These are phyloP conservation scores for Cyclotella atomus DNA, from an alignment of 108 stramenopile genomes.

Conservation along the genomic window DNA sequence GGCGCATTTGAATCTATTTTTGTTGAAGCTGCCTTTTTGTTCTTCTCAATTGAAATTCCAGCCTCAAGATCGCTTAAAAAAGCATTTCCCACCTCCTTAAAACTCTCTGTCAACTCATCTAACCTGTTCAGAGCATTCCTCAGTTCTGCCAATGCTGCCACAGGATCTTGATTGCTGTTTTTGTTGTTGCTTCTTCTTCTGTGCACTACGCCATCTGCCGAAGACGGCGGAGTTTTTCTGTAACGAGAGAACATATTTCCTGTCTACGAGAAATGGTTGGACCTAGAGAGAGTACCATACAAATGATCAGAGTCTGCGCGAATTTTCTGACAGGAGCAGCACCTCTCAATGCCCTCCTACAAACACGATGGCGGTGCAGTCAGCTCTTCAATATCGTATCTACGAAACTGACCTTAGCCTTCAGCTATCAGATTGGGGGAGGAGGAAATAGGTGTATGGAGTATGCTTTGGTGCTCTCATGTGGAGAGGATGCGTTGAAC, in stretches of 20 bases:
- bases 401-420: too few relatives aligned
- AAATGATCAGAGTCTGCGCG: too few relatives aligned
- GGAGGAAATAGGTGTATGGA: too few relatives aligned
- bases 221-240: slow-evolving; percentile 4
- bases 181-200: neutral
- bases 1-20: neutral
- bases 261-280: too few relatives aligned
- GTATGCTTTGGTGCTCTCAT: too few relatives aligned
- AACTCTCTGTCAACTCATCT: slow-evolving; percentile 41
- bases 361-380: too few relatives aligned
- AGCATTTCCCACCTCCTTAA: neutral
- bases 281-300: too few relatives aligned
- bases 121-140: slow-evolving; percentile 44
- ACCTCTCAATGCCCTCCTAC: too few relatives aligned
- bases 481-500: too few relatives aligned
- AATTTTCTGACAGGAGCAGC: too few relatives aligned
- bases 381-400: too few relatives aligned
- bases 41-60: neutral
- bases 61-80: neutral
- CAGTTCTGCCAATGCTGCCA: slow-evolving; percentile 45
- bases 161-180: neutral
- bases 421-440: too few relatives aligned
- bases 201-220: neutral
- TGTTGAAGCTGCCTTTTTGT: neutral
- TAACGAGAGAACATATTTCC: slow-evolving; percentile 8